Percentiles rank a stretch among this genome's conserved stretches.
These are phyloP conservation scores for Lodderomyces parapsilosis DNA, from an alignment of 1,139 yeast species.

Conservation along the genomic window DNA sequence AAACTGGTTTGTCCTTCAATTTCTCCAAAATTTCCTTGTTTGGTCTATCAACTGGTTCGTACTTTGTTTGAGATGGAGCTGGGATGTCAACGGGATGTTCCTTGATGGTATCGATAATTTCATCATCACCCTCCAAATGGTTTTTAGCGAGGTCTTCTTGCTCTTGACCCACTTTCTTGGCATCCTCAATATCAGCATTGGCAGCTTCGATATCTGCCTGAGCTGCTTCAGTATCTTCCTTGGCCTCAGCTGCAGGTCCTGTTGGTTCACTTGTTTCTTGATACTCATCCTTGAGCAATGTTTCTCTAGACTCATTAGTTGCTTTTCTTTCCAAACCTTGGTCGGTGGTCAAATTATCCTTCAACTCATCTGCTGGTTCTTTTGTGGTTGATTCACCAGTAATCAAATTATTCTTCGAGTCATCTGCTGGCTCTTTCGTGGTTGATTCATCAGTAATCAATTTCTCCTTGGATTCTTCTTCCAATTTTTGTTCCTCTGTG, in stretches of 20 bases:
- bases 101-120: constrained; percentile 24
- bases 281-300: not conserved
- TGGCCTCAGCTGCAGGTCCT: constrained; percentile 9
- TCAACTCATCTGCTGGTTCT: not conserved
- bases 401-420: not conserved
- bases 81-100: constrained; percentile 35
- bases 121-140: constrained; percentile 18
- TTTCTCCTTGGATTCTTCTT: constrained; percentile 2
- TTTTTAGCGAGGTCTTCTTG: constrained; percentile 6
- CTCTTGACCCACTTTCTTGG: constrained; percentile 3
- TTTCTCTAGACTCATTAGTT: not conserved
- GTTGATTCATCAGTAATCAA: not conserved
- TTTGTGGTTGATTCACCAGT: not conserved
- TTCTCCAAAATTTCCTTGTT: constrained; percentile 41
- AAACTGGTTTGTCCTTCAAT: constrained; percentile 48
- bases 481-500: not conserved
- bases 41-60: constrained; percentile 33
- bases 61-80: constrained; percentile 32
- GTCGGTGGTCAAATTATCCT: not conserved
- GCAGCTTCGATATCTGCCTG: constrained; percentile 9
- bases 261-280: not conserved
- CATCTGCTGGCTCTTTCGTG: not conserved
- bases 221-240: constrained; percentile 1
- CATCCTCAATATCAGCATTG: constrained; percentile 8
- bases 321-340: not conserved